phyloP scores from a whole-genome alignment of 768 basidiomycete genomes.

The Rhodotorula sphaerocarpa region DNA sequence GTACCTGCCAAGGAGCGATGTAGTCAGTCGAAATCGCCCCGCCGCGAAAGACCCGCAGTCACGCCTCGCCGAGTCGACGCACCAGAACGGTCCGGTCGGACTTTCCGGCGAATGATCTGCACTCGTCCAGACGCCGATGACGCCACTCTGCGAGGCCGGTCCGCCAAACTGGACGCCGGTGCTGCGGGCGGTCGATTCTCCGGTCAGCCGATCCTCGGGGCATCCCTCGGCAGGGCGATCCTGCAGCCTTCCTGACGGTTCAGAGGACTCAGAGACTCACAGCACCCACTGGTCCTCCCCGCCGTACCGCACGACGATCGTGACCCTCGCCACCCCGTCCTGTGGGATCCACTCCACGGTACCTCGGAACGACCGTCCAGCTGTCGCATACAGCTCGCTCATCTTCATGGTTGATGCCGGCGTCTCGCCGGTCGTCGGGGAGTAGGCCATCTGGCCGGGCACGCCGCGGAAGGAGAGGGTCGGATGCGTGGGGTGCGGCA shows the following conservation, averaged over 20 bases:
- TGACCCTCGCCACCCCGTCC: conserved; percentile 1
- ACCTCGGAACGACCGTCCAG: conserved; percentile 16
- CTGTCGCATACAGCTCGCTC: too few species aligned
- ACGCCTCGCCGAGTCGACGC: too few species aligned
- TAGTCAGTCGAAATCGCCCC: too few species aligned
- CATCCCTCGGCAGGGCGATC: too few species aligned
- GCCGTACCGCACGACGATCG: conserved; percentile 8
- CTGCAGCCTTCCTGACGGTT: too few species aligned
- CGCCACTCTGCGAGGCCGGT: neutral
- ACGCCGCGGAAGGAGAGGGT: conserved; percentile 16
- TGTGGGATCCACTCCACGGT: conserved; percentile 6
- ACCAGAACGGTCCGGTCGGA: conserved; percentile 28
- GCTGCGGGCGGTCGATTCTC: too few species aligned
- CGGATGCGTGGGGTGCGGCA: neutral
- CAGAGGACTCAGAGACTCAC: too few species aligned
- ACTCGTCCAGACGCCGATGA: conserved; percentile 17
- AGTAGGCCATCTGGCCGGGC: conserved; percentile 6
- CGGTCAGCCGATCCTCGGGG: too few species aligned
- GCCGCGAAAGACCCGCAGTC: too few species aligned
- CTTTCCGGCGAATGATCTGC: conserved; percentile 17
- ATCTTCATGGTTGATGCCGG: too few species aligned
- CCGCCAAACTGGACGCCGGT: conserved; percentile 16
- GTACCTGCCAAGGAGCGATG: neutral
- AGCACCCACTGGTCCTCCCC: conserved; percentile 16
- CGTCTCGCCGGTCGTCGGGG: neutral